phyloP scores from a whole-genome alignment of 2,329 filamentous ascomycete genomes.

The Falciphora oryzae region DNA sequence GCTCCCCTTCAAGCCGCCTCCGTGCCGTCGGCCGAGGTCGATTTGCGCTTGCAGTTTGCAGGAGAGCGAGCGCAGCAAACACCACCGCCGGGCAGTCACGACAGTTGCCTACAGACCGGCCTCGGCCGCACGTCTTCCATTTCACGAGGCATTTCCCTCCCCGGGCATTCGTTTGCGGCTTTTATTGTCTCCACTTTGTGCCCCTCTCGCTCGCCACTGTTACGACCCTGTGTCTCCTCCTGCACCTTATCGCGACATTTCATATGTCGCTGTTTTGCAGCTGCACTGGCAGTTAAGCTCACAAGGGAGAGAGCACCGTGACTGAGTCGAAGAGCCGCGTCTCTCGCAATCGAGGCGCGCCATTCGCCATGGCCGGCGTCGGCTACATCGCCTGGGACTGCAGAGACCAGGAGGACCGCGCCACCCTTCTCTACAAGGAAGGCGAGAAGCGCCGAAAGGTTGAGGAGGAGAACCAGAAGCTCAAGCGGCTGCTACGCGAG shows the following conservation, averaged over 20 bases:
- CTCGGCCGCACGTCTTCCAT: background rate
- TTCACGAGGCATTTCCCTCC: background rate
- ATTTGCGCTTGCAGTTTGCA: background rate
- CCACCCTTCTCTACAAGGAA: slow-evolving; percentile 40
- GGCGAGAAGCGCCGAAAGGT: slow-evolving; percentile 40
- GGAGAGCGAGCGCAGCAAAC: background rate
- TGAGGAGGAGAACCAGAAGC: slow-evolving; percentile 40
- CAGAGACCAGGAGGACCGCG: slow-evolving; percentile 44
- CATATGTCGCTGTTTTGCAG: too few relatives aligned
- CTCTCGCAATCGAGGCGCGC: background rate
- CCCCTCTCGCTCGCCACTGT: background rate
- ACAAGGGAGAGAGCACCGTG: background rate
- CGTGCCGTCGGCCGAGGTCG: background rate
- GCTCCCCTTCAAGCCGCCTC: background rate
- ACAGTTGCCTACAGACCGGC: too few relatives aligned
- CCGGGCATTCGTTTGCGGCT: background rate
- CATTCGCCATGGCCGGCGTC: background rate
- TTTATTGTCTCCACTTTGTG: background rate
- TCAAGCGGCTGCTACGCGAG: slow-evolving; percentile 47
- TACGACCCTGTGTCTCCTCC: too few relatives aligned
- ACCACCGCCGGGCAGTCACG: background rate
- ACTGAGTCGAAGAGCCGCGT: too few relatives aligned
- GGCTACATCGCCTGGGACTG: slow-evolving; percentile 6
- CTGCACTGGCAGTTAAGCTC: background rate
- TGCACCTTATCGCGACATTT: too few relatives aligned